These are phyloP conservation scores for Suillus decipiens DNA, from an alignment of 768 basidiomycete genomes.

Conservation along the genomic window DNA sequence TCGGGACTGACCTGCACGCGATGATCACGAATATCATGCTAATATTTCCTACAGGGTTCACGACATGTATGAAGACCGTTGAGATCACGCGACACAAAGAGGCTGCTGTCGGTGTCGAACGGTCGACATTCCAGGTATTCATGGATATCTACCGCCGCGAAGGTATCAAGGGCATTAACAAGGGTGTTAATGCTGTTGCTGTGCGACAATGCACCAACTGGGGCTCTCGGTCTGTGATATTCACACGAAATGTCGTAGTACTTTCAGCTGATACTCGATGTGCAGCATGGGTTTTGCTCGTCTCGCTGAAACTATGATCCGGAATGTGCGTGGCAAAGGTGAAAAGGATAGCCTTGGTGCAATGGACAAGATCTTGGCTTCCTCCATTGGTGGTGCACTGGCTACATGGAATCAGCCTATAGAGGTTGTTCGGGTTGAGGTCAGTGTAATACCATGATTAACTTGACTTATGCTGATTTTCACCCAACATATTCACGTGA, in stretches of 20 bases:
- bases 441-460: conserved; percentile 29
- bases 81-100: conserved; percentile 97
- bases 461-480: background rate
- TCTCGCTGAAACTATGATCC: conserved; percentile 80
- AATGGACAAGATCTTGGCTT: conserved; percentile 85
- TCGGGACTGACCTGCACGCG: conserved; percentile 12
- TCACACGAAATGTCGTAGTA: background rate
- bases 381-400: conserved; percentile 89
- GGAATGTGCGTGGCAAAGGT: conserved; percentile 73
- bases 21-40: conserved; percentile 12
- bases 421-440: conserved; percentile 96
- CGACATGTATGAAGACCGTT: conserved; percentile 99
- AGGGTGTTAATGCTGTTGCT: conserved; percentile 96
- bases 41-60: conserved; percentile 67
- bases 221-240: conserved; percentile 72
- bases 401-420: conserved; percentile 99
- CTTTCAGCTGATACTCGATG: conserved; percentile 14
- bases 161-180: conserved; percentile 95
- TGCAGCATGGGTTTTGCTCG: conserved; percentile 94
- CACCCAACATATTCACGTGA: conserved; percentile 9
- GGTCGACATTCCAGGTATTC: conserved; percentile 94
- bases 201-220: conserved; percentile 93
- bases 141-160: conserved; percentile 92
- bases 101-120: conserved; percentile 78
- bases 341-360: conserved; percentile 75